These are phyloP conservation scores for Scedosporium dehoogii DNA, from an alignment of 2,329 filamentous ascomycete species.

Conservation along the genomic window DNA sequence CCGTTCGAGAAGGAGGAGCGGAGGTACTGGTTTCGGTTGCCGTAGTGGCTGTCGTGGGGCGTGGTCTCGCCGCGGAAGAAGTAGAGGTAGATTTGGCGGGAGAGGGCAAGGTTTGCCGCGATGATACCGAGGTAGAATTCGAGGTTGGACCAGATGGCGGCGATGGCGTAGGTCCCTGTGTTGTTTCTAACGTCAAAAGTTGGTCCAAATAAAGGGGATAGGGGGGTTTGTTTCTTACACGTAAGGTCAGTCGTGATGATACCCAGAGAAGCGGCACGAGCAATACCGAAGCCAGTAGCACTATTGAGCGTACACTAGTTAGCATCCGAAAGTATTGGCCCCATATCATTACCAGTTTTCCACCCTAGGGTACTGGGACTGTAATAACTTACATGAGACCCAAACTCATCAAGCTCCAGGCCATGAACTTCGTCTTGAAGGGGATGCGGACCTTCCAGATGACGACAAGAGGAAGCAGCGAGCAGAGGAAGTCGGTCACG, in stretches of 20 bases:
- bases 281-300: conserved; percentile 17
- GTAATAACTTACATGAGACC: conserved; percentile 16
- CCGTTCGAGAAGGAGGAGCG: not conserved
- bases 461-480: conserved; percentile 19
- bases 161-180: conserved; percentile 20
- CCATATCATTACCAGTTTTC: no score
- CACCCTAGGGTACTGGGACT: not conserved
- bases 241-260: conserved; percentile 15
- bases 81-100: conserved; percentile 14
- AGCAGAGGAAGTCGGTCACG: conserved; percentile 14
- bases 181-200: not conserved
- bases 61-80: conserved; percentile 11
- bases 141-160: conserved; percentile 27
- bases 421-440: conserved; percentile 18
- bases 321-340: not conserved
- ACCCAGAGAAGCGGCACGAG: conserved; percentile 15
- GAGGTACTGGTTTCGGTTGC: conserved; percentile 2
- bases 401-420: conserved; percentile 23
- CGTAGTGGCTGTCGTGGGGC: conserved; percentile 4
- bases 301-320: conserved; percentile 5
- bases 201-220: not conserved
- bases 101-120: conserved; percentile 18
- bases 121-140: conserved; percentile 27
- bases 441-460: conserved; percentile 23
- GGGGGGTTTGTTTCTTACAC: conserved; percentile 11